phyloP scores from a whole-genome alignment of 345 rosid species.

The Psidium guajava region DNA sequence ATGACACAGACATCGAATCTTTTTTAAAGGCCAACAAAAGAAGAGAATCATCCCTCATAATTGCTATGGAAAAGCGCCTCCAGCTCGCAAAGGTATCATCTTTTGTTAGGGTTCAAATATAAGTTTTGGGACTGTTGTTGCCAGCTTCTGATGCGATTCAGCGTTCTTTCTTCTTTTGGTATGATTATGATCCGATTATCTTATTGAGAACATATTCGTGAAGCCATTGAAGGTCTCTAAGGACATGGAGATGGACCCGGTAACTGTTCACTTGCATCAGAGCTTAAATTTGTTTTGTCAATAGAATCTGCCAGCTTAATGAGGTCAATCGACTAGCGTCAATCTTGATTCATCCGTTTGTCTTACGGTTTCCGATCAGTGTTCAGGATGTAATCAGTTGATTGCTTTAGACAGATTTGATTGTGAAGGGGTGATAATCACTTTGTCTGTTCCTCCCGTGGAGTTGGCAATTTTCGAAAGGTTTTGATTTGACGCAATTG shows the following conservation, averaged over 20 bases:
- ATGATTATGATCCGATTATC: not conserved
- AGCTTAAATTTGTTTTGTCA: not conserved
- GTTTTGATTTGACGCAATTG: not conserved
- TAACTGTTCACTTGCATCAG: slow-evolving; percentile 5
- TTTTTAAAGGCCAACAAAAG: slow-evolving; percentile 80
- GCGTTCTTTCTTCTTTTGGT: not conserved
- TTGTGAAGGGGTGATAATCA: not conserved
- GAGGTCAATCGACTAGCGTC: not conserved
- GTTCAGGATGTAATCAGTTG: no score
- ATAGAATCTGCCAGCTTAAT: not conserved
- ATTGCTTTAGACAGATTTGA: no score
- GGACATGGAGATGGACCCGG: slow-evolving; percentile 62
- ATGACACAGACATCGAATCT: slow-evolving; percentile 84
- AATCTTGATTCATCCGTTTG: not conserved
- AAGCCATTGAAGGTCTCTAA: slow-evolving; percentile 64
- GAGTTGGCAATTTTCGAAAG: not conserved
- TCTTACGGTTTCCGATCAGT: not conserved
- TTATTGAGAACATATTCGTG: slow-evolving; percentile 51
- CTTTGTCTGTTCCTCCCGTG: not conserved
- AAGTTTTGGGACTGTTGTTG: not conserved
- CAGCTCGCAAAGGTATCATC: slow-evolving; percentile 51
- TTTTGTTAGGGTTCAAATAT: not conserved
- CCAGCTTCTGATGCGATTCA: not conserved
- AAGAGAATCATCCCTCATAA: slow-evolving; percentile 51
- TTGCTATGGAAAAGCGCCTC: slow-evolving; percentile 66